Conservation (phyloP, 441 rosid genomes). For the Hura crepitans region DNA sequence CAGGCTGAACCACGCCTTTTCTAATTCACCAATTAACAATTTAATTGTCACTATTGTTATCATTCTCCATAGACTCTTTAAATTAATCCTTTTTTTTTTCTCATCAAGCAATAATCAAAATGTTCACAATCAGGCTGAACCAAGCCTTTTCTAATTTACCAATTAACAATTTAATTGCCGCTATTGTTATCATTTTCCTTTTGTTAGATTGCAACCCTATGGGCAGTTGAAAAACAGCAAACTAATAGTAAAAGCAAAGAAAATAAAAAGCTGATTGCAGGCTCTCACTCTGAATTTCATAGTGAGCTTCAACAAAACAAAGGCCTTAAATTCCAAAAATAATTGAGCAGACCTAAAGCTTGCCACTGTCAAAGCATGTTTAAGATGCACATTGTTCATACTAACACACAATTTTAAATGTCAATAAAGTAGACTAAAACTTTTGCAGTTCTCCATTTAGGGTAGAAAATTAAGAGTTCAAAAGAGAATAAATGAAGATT, state of each 20-base stretch:
- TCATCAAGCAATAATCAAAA: no score
- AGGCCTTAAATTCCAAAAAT: no score
- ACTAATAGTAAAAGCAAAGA: background rate
- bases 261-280: background rate
- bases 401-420: background rate
- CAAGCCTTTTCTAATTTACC: background rate
- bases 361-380: background rate
- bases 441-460: background rate
- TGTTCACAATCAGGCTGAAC: no score
- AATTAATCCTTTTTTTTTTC: no score
- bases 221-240: background rate
- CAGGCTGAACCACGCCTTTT: background rate
- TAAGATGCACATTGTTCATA: background rate
- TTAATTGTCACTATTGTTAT: background rate
- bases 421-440: background rate
- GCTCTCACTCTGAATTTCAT: no score
- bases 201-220: background rate
- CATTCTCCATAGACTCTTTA: background rate
- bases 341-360: no score
- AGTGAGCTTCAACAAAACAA: no score
- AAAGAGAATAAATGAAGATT: slow-evolving; percentile 7
- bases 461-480: background rate
- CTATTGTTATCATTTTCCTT: background rate
- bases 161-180: background rate
- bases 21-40: background rate